Evolutionary conservation across 23 red algal species (phyloP), one percentile per base, ranked within the genome.

Genomic region (Gracilaria gracilis): DNA sequence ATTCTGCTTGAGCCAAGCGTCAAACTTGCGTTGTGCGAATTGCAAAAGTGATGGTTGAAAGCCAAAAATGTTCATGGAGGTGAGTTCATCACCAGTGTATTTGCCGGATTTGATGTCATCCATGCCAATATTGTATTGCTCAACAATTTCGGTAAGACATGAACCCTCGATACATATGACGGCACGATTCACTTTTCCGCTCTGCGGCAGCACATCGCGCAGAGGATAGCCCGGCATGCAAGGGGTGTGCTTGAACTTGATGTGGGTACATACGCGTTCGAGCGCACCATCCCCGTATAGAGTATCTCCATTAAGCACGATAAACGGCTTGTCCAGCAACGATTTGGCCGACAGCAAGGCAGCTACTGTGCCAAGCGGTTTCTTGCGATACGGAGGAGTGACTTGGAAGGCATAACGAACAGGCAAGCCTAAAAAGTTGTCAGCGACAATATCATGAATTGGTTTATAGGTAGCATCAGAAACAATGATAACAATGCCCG

Each of bases 191-290:
- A 98, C 95, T 27, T 71, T 70, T 9, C 95, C 95, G 16, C 24
- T 77, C 13, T 79, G 59, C n/a, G 95, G 95, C 67, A 98, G 79
- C 11, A 98, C 95, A 59, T 98, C 91, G 15, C 73, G 66, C 62
- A 98, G 39, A 21, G 81, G 77, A 57, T 98, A 98, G 9, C 95
- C 95, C 25, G 95, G 95, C 95, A 98, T 98, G 79, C 95, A 98
- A 6, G 95, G 84, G 32, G 88, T 81, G 25, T 67, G 32, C 61
- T 75, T 75, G 49, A 23, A 57, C 69, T 72, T 31, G 33, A 98
- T 67, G 29, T 98, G 95, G 0, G 84, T 83, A 47, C 92, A 93
- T 15, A 98, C 88, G 19, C 81, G 64, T 35, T 49, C 55, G 21
- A 98, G 88, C 19, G 95, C 95, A 24, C 53, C 50, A 23, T 93